These are phyloP conservation scores for Coniferiporia sulphurascens DNA, from an alignment of 1,284 basidiomycete genomes.

Conservation along the genomic window DNA sequence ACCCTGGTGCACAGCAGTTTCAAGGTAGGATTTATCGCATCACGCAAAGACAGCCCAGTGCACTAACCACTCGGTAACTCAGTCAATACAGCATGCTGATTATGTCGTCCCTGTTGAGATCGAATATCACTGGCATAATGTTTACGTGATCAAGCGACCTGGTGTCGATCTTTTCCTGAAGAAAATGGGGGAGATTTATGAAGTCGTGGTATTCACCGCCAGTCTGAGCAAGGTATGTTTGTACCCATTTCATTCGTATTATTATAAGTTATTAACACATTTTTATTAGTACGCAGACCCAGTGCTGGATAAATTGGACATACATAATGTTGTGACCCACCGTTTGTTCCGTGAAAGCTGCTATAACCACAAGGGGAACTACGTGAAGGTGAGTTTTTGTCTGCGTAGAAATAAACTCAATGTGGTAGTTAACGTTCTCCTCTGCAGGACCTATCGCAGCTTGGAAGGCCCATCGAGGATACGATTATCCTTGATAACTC, in stretches of 20 bases:
- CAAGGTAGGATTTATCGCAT: conserved; percentile 51
- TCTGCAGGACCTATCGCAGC: conserved; percentile 87
- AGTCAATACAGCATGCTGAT: conserved; percentile 95
- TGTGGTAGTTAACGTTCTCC: conserved; percentile 5
- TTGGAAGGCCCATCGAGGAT: conserved; percentile 88
- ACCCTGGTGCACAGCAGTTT: conserved; percentile 93
- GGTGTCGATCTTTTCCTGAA: conserved; percentile 97
- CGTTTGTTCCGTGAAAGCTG: conserved; percentile 97
- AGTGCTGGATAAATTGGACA: conserved; percentile 94
- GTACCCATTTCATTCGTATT: conserved; percentile 9
- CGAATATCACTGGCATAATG: conserved; percentile 96
- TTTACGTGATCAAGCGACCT: conserved; percentile 98
- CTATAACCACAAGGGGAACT: conserved; percentile 98
- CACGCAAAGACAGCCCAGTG: not conserved
- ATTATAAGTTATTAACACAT: conserved; percentile 14
- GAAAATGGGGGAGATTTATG: conserved; percentile 97
- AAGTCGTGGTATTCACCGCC: conserved; percentile 97
- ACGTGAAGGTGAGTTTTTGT: conserved; percentile 76
- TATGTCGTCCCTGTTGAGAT: conserved; percentile 99
- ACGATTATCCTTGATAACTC: conserved; percentile 99
- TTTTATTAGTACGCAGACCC: conserved; percentile 87
- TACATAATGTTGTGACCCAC: conserved; percentile 90
- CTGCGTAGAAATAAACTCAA: not conserved
- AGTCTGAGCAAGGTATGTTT: conserved; percentile 84
- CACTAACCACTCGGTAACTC: conserved; percentile 16